Conservation (phyloP, 106 monocot species). For the Amphibolis antarctica region DNA sequence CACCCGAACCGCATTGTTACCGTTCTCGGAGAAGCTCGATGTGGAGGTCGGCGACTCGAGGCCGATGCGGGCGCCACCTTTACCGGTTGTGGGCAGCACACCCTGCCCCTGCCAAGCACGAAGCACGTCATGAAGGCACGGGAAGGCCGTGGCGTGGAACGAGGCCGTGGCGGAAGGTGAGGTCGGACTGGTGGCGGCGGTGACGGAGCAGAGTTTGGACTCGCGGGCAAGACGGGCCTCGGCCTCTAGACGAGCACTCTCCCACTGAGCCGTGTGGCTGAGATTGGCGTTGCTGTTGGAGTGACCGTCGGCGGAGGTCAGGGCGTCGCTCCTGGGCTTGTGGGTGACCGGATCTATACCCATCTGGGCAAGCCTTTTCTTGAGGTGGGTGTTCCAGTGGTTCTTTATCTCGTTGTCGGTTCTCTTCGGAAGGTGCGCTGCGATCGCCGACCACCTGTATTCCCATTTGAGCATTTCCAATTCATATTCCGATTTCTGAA, state of each 20-base stretch:
- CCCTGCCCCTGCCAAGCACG: constrained; percentile 23
- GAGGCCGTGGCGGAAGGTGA: not conserved
- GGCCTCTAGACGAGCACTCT: constrained; percentile 81
- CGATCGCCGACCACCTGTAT: constrained; percentile 73
- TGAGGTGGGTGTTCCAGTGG: no score
- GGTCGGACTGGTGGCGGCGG: constrained; percentile 4
- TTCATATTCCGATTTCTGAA: constrained; percentile 57
- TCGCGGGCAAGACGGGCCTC: constrained; percentile 52
- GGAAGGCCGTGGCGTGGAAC: not conserved
- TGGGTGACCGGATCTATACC: constrained; percentile 74
- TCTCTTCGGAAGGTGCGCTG: no score
- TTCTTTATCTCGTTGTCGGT: no score
- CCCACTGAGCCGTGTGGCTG: constrained; percentile 92
- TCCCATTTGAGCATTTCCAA: constrained; percentile 84
- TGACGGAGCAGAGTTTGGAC: constrained; percentile 39
- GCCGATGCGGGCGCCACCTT: constrained; percentile 7
- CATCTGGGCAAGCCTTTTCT: constrained; percentile 71
- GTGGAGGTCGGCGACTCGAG: constrained; percentile 64
- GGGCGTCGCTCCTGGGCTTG: constrained; percentile 39
- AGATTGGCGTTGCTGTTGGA: constrained; percentile 45
- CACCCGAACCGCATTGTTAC: not conserved
- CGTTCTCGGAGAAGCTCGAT: constrained; percentile 11
- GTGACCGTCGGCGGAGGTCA: constrained; percentile 10
- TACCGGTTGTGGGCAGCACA: not conserved
- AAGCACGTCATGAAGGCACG: constrained; percentile 16